Conservation (phyloP, 139 green algal genomes). For the Yamagishiella unicocca region DNA sequence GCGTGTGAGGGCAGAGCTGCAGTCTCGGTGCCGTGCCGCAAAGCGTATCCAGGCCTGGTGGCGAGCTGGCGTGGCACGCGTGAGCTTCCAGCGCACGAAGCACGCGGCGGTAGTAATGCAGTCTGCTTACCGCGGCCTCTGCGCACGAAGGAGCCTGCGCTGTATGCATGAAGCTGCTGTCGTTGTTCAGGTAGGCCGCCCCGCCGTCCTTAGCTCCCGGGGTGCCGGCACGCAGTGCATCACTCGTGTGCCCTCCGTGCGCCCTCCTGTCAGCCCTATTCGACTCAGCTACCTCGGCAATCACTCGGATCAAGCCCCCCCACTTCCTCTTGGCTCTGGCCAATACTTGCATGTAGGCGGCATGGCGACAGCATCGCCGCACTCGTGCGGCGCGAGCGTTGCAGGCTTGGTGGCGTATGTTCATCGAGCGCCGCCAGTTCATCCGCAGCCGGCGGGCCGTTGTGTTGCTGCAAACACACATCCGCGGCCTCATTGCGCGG, state of each 20-base stretch:
- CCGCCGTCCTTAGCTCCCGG: no score
- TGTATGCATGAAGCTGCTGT: background rate
- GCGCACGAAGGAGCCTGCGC: constrained; percentile 32
- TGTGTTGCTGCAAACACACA: constrained; percentile 33
- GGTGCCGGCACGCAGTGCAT: no score
- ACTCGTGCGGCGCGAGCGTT: background rate
- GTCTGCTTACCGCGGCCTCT: constrained; percentile 42
- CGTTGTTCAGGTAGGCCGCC: background rate
- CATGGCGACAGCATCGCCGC: background rate
- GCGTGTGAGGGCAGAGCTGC: constrained; percentile 14
- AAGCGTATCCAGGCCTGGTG: constrained; percentile 38
- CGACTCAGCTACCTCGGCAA: no score
- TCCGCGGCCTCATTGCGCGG: background rate
- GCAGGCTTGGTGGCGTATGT: background rate
- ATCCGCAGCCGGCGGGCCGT: background rate
- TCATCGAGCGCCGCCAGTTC: background rate
- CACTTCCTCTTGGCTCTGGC: background rate
- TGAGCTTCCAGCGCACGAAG: constrained; percentile 11
- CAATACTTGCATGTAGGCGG: background rate
- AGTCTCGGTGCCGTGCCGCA: constrained; percentile 15
- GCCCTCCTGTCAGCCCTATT: no score
- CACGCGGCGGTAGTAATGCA: constrained; percentile 62
- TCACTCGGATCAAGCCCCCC: no score
- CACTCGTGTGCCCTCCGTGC: no score
- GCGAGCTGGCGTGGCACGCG: constrained; percentile 14